These are phyloP conservation scores for Aspergillus conjunctus DNA, from an alignment of 495 filamentous ascomycete genomes.

Conservation along the genomic window DNA sequence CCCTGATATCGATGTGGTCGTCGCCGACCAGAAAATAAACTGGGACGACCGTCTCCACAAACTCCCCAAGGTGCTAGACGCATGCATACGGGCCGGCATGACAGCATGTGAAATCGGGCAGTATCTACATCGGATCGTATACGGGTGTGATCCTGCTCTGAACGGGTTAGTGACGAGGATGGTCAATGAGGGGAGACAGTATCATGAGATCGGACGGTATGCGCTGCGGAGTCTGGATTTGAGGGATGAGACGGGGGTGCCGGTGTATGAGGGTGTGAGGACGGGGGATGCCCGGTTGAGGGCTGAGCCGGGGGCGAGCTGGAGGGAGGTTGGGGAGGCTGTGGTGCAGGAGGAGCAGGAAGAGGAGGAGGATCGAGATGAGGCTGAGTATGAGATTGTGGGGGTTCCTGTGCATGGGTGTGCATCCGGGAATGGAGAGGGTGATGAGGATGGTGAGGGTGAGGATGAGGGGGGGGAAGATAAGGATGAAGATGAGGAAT, in stretches of 20 bases:
- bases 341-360: no score
- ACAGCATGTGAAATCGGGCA: conserved; percentile 14
- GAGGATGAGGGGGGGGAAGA: background rate
- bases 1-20: background rate
- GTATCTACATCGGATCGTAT: conserved; percentile 4
- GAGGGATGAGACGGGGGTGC: background rate
- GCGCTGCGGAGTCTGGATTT: conserved; percentile 8
- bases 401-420: background rate
- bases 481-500: background rate
- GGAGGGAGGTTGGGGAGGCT: no score
- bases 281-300: background rate
- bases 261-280: background rate
- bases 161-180: background rate
- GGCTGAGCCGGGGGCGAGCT: background rate
- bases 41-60: background rate
- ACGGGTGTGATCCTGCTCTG: conserved; percentile 7
- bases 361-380: no score
- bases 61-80: conserved; percentile 1
- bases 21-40: background rate
- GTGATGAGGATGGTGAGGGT: background rate
- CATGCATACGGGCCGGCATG: background rate
- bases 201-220: conserved; percentile 5
- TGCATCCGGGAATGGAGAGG: background rate
- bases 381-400: background rate
- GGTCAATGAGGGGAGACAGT: background rate